Evolutionary conservation across 2,329 filamentous ascomycete genomes (phyloP).

Genomic region (Tolypocladium ophioglossoides): DNA sequence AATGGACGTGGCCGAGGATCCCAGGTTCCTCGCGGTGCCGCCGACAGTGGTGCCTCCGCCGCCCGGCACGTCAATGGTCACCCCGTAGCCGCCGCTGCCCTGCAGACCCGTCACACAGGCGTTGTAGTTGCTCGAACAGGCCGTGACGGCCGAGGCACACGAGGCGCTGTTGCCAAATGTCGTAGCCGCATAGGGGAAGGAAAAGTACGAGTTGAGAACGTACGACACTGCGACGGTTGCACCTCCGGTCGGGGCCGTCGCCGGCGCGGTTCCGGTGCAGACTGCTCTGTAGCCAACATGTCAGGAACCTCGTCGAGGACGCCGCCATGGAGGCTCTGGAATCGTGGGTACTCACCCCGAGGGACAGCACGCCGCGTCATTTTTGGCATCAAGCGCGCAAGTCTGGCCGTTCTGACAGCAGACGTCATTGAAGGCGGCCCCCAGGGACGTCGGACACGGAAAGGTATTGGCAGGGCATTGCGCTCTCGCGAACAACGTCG

Average conservation of each 20-base stretch:
- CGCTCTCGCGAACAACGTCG: conserved; percentile 13
- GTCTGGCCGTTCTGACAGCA: conserved; percentile 41
- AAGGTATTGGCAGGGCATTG: conserved; percentile 39
- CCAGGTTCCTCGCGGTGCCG: conserved; percentile 27
- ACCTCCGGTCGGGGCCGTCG: conserved; percentile 22
- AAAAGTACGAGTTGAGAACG: conserved; percentile 47
- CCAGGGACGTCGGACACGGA: conserved; percentile 36
- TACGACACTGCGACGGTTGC: conserved; percentile 34
- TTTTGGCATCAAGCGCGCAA: conserved; percentile 37
- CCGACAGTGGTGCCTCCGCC: conserved; percentile 42
- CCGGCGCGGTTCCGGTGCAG: conserved; percentile 45
- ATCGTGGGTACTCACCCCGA: conserved; percentile 27
- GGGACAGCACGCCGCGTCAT: conserved; percentile 43
- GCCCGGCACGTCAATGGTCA: conserved; percentile 46
- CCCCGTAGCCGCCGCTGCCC: conserved; percentile 31
- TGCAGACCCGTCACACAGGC: conserved; percentile 41
- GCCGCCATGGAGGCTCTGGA: not conserved
- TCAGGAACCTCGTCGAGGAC: not conserved
- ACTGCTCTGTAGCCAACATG: conserved; percentile 28
- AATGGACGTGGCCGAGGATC: conserved; percentile 37
- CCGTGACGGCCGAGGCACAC: conserved; percentile 39
- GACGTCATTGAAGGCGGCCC: conserved; percentile 33
- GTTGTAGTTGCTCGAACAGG: conserved; percentile 43
- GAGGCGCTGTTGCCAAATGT: conserved; percentile 38
- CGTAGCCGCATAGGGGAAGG: conserved; percentile 47